These are phyloP conservation scores for Claviceps spartinae DNA, from an alignment of 2,329 filamentous ascomycete genomes.

Conservation along the genomic window DNA sequence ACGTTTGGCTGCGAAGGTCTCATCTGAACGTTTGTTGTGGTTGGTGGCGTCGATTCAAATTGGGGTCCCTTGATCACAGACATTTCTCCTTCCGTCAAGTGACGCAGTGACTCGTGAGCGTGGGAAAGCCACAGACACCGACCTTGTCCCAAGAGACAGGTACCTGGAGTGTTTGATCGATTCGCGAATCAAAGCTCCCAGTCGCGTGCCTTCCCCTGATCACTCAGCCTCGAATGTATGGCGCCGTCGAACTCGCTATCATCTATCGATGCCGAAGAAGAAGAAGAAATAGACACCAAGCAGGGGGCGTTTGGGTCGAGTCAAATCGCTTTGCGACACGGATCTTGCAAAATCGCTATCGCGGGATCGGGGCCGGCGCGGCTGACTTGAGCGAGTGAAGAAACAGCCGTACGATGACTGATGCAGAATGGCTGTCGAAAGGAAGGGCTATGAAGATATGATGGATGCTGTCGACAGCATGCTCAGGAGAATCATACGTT, in stretches of 20 bases:
- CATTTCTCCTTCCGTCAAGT: constrained; percentile 14
- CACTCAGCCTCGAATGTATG: constrained; percentile 8
- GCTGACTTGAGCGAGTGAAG: not conserved
- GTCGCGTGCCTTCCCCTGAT: constrained; percentile 11
- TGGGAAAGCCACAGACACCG: not conserved
- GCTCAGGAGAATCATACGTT: not conserved
- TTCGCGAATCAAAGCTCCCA: constrained; percentile 1
- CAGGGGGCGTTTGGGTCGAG: not conserved
- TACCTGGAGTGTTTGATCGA: not conserved
- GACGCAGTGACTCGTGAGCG: too few species aligned
- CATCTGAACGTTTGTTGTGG: constrained; percentile 5
- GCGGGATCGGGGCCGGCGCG: not conserved
- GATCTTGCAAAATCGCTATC: not conserved
- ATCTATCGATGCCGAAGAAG: constrained; percentile 7
- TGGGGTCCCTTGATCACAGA: constrained; percentile 16
- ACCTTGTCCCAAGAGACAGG: not conserved
- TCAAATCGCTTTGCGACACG: not conserved
- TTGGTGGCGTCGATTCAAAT: constrained; percentile 6
- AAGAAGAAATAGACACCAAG: not conserved
- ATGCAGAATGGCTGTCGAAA: not conserved
- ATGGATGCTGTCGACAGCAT: not conserved
- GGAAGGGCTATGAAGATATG: not conserved
- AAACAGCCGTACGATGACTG: not conserved
- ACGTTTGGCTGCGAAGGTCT: constrained; percentile 16
- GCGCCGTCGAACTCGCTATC: constrained; percentile 7